Conservation (phyloP, 2,329 filamentous ascomycete species). For the Ascocoryne sarcoides region DNA sequence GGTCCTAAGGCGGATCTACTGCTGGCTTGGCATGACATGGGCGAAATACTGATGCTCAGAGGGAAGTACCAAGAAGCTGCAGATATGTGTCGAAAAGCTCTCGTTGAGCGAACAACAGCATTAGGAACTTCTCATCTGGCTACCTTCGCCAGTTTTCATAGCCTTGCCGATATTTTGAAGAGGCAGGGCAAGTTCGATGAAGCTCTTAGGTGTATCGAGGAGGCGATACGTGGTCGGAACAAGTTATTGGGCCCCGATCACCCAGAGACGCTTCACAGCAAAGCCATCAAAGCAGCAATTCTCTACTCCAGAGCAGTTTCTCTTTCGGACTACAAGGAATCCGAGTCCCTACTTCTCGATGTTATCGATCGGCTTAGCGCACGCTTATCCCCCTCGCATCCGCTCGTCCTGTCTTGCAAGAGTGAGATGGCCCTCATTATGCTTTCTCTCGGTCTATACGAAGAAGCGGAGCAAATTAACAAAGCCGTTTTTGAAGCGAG, state of each 20-base stretch:
- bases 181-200: constrained; percentile 17
- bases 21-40: constrained; percentile 13
- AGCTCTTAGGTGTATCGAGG: constrained; percentile 14
- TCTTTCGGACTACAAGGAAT: constrained; percentile 15
- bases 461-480: constrained; percentile 18
- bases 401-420: constrained; percentile 15
- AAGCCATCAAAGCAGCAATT: constrained; percentile 16
- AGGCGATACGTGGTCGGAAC: constrained; percentile 18
- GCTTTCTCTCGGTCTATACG: constrained; percentile 19
- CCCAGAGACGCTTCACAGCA: constrained; percentile 19
- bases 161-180: constrained; percentile 15
- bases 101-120: constrained; percentile 12
- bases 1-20: constrained; percentile 6
- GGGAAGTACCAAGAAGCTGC: constrained; percentile 17
- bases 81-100: constrained; percentile 14
- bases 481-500: constrained; percentile 10
- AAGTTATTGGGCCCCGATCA: constrained; percentile 15
- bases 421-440: constrained; percentile 19
- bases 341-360: constrained; percentile 14
- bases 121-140: constrained; percentile 17
- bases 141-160: constrained; percentile 18
- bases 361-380: constrained; percentile 13
- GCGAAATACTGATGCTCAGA: constrained; percentile 14
- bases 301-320: constrained; percentile 15
- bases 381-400: constrained; percentile 15